Conservation (phyloP, 306 rosid genomes). For the Prunus fruticosa region DNA sequence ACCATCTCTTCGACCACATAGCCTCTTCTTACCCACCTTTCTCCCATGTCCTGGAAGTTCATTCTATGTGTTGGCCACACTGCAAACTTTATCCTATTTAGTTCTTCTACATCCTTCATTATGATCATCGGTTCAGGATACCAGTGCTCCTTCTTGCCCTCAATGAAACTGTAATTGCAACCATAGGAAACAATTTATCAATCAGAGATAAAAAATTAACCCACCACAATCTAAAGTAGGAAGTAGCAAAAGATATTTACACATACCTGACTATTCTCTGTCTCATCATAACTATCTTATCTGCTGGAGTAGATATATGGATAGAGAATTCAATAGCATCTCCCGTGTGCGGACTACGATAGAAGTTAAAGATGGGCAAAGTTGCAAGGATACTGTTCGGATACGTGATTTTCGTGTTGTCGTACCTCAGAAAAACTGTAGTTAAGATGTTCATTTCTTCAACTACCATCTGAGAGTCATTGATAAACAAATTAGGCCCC, state of each 20-base stretch:
- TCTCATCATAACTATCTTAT: conserved; percentile 54
- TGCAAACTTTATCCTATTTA: conserved; percentile 53
- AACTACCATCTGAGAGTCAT: conserved; percentile 74
- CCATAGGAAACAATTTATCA: not conserved
- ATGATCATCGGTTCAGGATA: conserved; percentile 59
- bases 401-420: conserved; percentile 52
- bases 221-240: not conserved
- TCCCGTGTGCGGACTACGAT: conserved; percentile 93
- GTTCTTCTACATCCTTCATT: conserved; percentile 51
- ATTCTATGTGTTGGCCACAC: conserved; percentile 75
- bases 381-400: conserved; percentile 80
- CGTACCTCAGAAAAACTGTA: conserved; percentile 74
- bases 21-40: conserved; percentile 63
- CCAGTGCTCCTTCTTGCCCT: conserved; percentile 89
- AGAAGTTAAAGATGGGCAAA: conserved; percentile 64
- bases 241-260: not conserved
- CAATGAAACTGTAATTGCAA: conserved; percentile 60
- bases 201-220: not conserved
- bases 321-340: conserved; percentile 71
- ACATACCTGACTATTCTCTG: conserved; percentile 65
- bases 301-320: conserved; percentile 73
- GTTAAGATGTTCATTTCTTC: conserved; percentile 99
- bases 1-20: conserved; percentile 69
- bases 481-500: conserved; percentile 20
- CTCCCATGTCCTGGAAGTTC: conserved; percentile 86